Conservation (phyloP, 306 rosid species). For the Fragaria nilgerrensis region DNA sequence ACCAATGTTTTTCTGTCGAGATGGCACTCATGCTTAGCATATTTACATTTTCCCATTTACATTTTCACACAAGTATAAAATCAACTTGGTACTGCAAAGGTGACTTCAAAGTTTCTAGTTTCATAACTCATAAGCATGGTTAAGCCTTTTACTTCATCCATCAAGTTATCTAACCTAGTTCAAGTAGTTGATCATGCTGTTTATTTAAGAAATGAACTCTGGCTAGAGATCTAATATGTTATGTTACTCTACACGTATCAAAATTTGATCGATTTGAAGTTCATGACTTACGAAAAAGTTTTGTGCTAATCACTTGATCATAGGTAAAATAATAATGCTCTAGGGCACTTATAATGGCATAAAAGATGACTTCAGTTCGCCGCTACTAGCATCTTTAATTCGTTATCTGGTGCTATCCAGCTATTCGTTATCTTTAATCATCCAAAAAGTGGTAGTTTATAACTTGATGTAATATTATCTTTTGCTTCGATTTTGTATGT, state of each 20-base stretch:
- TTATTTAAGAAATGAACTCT: neutral
- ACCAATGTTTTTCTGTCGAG: neutral
- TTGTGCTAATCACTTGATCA: neutral
- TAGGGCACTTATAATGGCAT: constrained; percentile 7
- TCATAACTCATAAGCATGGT: neutral
- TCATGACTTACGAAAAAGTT: neutral
- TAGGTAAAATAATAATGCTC: neutral
- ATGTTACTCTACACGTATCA: neutral
- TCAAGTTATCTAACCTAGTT: neutral
- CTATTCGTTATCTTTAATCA: neutral
- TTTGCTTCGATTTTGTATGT: neutral
- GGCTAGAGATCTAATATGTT: neutral
- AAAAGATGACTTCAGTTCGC: constrained; percentile 25
- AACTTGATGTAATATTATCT: neutral
- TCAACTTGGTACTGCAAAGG: neutral
- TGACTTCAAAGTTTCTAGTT: neutral
- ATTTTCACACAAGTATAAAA: neutral
- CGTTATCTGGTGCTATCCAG: neutral
- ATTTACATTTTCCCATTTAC: neutral
- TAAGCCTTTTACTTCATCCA: neutral
- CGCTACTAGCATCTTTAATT: constrained; percentile 11
- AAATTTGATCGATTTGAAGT: neutral
- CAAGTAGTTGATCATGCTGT: neutral
- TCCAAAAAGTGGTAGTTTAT: constrained; percentile 12
- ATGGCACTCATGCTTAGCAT: neutral